These are phyloP conservation scores for Letharia lupina DNA, from an alignment of 495 filamentous ascomycete species.

Conservation along the genomic window DNA sequence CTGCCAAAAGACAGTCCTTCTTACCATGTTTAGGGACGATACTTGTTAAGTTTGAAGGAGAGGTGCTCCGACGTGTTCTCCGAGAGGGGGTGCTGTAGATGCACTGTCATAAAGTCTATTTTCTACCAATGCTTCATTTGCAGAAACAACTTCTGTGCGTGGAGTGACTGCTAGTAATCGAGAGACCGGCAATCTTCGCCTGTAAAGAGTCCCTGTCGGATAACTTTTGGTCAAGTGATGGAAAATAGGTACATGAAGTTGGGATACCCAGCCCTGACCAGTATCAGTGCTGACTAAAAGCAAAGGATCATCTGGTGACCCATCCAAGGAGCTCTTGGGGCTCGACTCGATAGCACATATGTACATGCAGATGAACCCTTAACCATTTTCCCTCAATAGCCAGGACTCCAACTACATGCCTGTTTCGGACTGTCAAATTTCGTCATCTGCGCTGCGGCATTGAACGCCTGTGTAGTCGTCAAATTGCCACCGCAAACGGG, in stretches of 20 bases:
- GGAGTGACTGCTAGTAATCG: neutral
- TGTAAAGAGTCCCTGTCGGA: too few species aligned
- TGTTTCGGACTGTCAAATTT: constrained; percentile 25
- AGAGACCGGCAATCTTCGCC: too few species aligned
- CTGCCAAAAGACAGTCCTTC: neutral
- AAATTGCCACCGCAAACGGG: constrained; percentile 24
- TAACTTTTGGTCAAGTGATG: neutral
- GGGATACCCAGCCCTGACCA: neutral
- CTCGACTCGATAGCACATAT: neutral
- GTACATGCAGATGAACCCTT: neutral
- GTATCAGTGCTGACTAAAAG: neutral
- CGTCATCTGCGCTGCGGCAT: constrained; percentile 25
- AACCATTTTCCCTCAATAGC: constrained; percentile 6
- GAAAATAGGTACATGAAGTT: neutral
- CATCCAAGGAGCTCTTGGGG: neutral
- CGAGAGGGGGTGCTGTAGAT: too few species aligned
- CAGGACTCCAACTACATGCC: constrained; percentile 17
- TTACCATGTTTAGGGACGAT: too few species aligned
- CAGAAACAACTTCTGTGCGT: neutral
- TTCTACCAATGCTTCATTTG: neutral
- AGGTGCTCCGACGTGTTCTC: too few species aligned
- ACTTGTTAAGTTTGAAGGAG: too few species aligned
- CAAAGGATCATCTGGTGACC: neutral
- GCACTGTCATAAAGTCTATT: neutral
- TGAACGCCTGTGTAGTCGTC: constrained; percentile 24